Base-by-base conservation (phyloP, 345 rosid genomes). In the Boechera divaricarpa region DNA sequence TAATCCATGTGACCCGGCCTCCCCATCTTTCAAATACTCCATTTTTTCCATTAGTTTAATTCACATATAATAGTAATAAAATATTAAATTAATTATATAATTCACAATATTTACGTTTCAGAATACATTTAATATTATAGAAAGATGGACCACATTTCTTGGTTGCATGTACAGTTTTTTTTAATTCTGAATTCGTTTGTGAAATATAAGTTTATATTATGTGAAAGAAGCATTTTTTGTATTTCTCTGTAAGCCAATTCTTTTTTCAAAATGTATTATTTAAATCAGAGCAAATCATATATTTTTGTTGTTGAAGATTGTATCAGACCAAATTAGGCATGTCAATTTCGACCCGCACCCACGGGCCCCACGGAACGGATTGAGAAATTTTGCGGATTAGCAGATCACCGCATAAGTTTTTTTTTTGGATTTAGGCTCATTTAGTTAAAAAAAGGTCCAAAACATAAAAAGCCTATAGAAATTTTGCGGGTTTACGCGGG, bases 1-100 rank as follows among this genome's bases (percentile, higher is more conserved):
- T 69, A 18, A 68, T 72, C 77, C 83, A 82, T 82, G 81, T 82
- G 83, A 83, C 71, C 18, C 16, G 16, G 16, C 16, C 35, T 67
- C 71, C 78, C 67, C 62, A 62, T 73, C 42, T 44, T 35, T 61
- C 63, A 53, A 38, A 63, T 44, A 65, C 53, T 38, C 16, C 38
- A 4, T 10, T 38, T 67, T 18, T 35, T 33, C 12, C 28, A 16
- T 7, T 38, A 26, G 26, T 24, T 72, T 5, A 32, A 42, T 49
- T 51, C 69, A 35, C 7, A 62, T 49, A 65, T 32, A 15, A 8
- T 36, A 74, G 6, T 45, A 10, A 31, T 15, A 33, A 10, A 48
- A 32, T 1, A 8, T n/a, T 16, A 10, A 8, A 41, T 26, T 29
- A 18, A 1, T 5, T 31, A 16, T 29, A 31, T 11, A 4, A 31